A percentile compares a stretch with the other conserved stretches of the same genome.
phyloP scores from a whole-genome alignment of 2,329 filamentous ascomycete genomes.

The Calonectria ilicicola region DNA sequence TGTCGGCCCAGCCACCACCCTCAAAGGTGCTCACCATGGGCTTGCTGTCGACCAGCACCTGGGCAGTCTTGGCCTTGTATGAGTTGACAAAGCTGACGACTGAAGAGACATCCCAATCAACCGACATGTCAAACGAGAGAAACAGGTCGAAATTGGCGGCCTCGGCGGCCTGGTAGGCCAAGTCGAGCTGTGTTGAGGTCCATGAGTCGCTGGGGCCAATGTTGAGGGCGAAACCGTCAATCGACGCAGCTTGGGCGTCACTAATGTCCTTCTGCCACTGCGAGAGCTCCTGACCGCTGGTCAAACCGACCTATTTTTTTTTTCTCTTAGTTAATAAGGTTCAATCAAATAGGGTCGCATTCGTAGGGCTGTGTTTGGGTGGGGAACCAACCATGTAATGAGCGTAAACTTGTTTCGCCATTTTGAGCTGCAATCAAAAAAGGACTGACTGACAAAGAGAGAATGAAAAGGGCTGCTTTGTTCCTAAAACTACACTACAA shows the following conservation, averaged over 20 bases:
- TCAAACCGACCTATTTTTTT: conserved; percentile 45
- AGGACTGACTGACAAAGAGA: background rate
- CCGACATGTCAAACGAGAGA: conserved; percentile 56
- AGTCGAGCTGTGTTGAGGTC: conserved; percentile 45
- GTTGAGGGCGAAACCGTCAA: conserved; percentile 57
- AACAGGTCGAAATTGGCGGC: conserved; percentile 49
- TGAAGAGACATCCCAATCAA: conserved; percentile 42
- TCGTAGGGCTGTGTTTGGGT: background rate
- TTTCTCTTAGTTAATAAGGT: background rate
- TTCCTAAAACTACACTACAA: background rate
- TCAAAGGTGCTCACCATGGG: conserved; percentile 66
- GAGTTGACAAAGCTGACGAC: conserved; percentile 43
- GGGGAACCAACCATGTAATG: conserved; percentile 44
- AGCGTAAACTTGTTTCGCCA: conserved; percentile 43
- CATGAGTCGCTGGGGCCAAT: conserved; percentile 49
- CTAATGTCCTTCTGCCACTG: conserved; percentile 50
- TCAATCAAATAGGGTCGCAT: no score
- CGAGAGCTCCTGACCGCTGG: conserved; percentile 42
- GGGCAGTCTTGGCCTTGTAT: conserved; percentile 40
- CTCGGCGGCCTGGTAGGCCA: conserved; percentile 44
- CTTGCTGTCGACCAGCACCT: conserved; percentile 44
- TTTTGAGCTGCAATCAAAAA: background rate
- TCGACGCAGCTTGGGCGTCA: conserved; percentile 50
- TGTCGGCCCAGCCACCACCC: conserved; percentile 52
- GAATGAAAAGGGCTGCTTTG: background rate